Conservation (phyloP, 495 filamentous ascomycete genomes). For the Rostrohypoxylon terebratum region DNA sequence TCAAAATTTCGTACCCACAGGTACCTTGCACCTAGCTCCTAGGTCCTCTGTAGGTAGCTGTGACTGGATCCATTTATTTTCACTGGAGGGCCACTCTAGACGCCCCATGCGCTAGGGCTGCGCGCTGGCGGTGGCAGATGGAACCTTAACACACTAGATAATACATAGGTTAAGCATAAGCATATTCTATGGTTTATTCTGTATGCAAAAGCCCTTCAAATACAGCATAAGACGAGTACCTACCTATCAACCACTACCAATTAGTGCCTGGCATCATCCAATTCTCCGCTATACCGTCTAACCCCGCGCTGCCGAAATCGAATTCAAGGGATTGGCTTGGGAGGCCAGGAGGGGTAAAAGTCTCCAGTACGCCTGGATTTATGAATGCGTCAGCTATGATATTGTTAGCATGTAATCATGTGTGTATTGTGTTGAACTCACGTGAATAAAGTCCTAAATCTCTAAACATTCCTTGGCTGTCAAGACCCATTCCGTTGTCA, state of each 20-base stretch:
- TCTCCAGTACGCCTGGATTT: constrained; percentile 1
- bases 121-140: no score
- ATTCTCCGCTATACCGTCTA: background rate
- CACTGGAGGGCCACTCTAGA: no score
- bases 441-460: constrained; percentile 22
- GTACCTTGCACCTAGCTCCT: no score
- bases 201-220: background rate
- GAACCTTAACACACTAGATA: background rate
- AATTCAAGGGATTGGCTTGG: constrained; percentile 10
- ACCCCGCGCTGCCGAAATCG: background rate
- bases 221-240: no score
- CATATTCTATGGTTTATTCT: no score
- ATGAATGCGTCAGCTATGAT: constrained; percentile 7
- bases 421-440: background rate
- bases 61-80: no score
- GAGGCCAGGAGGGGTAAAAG: constrained; percentile 4
- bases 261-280: constrained; percentile 11
- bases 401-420: background rate
- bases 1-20: no score
- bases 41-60: no score
- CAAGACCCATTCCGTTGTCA: background rate
- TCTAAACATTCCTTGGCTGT: constrained; percentile 14
- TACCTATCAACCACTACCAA: constrained; percentile 17
- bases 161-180: no score
- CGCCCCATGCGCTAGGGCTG: no score